Evolutionary conservation across 257 asterid species (phyloP).

Genomic region (Thymus mandschuricus): DNA sequence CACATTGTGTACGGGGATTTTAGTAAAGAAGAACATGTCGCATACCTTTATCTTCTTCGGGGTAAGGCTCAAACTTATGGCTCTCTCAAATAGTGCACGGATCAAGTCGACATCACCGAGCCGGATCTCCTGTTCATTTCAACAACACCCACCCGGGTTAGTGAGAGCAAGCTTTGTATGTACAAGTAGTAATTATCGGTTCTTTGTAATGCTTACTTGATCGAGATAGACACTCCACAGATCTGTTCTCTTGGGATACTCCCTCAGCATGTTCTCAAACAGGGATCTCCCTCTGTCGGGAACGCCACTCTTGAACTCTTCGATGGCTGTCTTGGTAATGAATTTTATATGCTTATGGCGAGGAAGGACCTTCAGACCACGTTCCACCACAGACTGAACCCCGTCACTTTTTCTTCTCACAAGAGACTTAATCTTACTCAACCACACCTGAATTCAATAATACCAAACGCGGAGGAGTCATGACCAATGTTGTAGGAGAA

Average conservation of each 20-base stretch:
- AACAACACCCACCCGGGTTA: conserved; percentile 7
- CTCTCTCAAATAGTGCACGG: conserved; percentile 91
- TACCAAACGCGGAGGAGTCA: not conserved
- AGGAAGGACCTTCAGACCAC: conserved; percentile 78
- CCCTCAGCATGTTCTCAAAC: conserved; percentile 83
- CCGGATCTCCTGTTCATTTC: conserved; percentile 72
- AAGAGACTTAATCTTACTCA: conserved; percentile 59
- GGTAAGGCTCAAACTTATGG: conserved; percentile 79
- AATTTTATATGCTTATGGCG: conserved; percentile 78
- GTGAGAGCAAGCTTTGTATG: not conserved
- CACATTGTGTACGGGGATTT: too few species aligned
- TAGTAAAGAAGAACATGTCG: not conserved
- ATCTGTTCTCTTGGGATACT: conserved; percentile 93
- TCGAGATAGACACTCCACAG: conserved; percentile 93
- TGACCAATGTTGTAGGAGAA: not conserved
- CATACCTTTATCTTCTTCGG: conserved; percentile 90
- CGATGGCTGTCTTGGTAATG: conserved; percentile 78
- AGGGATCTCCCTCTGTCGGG: conserved; percentile 92
- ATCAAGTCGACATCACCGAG: conserved; percentile 73
- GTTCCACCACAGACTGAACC: conserved; percentile 63
- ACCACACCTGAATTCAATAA: conserved; percentile 66
- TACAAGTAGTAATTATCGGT: too few species aligned
- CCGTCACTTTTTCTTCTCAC: conserved; percentile 63
- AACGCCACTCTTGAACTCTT: conserved; percentile 83
- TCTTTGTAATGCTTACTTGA: conserved; percentile 53